Evolutionary conservation across 306 rosid genomes (phyloP).

Genomic region (Boehmeria nivea): DNA sequence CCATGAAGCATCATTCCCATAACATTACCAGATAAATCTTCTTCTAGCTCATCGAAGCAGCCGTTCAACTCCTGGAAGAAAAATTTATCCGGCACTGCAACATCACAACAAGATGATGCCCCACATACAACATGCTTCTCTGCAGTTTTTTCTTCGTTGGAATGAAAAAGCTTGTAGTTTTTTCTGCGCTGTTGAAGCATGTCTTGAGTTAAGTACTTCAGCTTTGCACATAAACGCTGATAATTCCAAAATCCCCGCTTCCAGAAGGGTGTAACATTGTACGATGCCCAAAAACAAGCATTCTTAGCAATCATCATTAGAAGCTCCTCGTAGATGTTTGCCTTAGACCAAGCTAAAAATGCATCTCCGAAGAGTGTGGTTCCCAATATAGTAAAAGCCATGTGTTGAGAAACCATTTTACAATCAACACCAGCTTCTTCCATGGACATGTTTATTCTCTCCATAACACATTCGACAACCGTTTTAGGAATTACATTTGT

Average conservation of each 20-base stretch:
- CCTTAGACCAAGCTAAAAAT: slow-evolving; percentile 68
- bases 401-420: slow-evolving; percentile 58
- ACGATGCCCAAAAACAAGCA: slow-evolving; percentile 75
- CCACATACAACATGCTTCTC: slow-evolving; percentile 33
- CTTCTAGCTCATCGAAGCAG: slow-evolving; percentile 27
- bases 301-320: slow-evolving; percentile 73
- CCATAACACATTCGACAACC: slow-evolving; percentile 45
- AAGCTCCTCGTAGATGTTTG: slow-evolving; percentile 67
- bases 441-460: slow-evolving; percentile 39
- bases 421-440: slow-evolving; percentile 39
- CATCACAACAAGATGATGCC: no score
- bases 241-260: slow-evolving; percentile 72
- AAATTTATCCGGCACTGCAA: slow-evolving; percentile 22
- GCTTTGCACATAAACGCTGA: slow-evolving; percentile 46
- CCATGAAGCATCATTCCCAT: slow-evolving; percentile 84
- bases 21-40: slow-evolving; percentile 56
- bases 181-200: slow-evolving; percentile 51
- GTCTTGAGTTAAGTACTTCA: slow-evolving; percentile 69
- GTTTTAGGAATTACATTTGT: slow-evolving; percentile 37
- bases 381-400: slow-evolving; percentile 79
- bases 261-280: slow-evolving; percentile 68
- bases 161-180: slow-evolving; percentile 36
- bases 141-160: slow-evolving; percentile 16
- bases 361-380: slow-evolving; percentile 66
- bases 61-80: slow-evolving; percentile 35